These are phyloP conservation scores for Fusarium nelsonii DNA, from an alignment of 2,329 filamentous ascomycete species.

Conservation along the genomic window DNA sequence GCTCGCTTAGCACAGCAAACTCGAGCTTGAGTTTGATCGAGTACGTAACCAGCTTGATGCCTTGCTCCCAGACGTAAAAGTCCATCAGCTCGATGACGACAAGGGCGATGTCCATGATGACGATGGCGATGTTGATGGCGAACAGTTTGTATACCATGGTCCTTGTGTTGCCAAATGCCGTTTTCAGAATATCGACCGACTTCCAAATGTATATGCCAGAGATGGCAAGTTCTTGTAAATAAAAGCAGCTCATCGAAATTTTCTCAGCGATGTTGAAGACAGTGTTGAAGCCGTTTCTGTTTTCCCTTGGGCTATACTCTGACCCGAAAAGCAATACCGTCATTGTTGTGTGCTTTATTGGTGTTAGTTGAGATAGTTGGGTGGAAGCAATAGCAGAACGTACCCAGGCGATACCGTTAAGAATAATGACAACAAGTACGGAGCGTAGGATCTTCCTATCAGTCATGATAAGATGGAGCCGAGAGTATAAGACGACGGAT, in stretches of 20 bases:
- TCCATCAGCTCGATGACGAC: constrained; percentile 50
- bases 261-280: constrained; percentile 50
- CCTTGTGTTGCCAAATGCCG: constrained; percentile 28
- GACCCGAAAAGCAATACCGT: constrained; percentile 53
- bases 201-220: constrained; percentile 32
- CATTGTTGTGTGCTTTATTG: constrained; percentile 60
- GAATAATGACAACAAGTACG: constrained; percentile 21
- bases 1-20: constrained; percentile 53
- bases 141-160: constrained; percentile 31
- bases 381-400: accelerated
- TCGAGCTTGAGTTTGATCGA: constrained; percentile 55
- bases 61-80: constrained; percentile 51
- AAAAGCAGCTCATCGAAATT: constrained; percentile 24
- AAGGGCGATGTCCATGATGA: constrained; percentile 57
- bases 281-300: constrained; percentile 9
- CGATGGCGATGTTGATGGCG: constrained; percentile 58
- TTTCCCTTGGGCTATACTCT: constrained; percentile 9
- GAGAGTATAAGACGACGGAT: constrained; percentile 30
- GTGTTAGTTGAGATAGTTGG: background rate
- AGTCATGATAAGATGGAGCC: constrained; percentile 16
- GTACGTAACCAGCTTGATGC: constrained; percentile 53
- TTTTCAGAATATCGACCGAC: constrained; percentile 27
- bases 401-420: constrained; percentile 55
- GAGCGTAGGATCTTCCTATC: background rate
- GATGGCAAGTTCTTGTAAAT: constrained; percentile 22